Base-by-base conservation (phyloP, 2,329 filamentous ascomycete species). In the Talaromyces sp. region DNA sequence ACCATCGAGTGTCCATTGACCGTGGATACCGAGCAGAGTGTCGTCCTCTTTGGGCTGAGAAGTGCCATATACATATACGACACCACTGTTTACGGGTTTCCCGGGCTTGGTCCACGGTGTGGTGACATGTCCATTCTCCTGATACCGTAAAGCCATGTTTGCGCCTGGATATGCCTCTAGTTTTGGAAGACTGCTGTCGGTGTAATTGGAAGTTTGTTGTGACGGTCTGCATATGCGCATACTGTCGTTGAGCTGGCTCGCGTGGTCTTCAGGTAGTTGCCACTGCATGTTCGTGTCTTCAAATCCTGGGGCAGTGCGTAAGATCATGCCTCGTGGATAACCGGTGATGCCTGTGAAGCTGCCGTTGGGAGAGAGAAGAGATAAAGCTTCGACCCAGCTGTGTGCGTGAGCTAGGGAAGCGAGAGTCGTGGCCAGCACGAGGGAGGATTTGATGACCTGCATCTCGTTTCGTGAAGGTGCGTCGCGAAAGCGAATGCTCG, bases 341-440 rank as follows among this genome's bases (percentile, higher is more conserved):
- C 94, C 94, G 27, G 85, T 81, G 8, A 83, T 76, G 33, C 90
- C 90, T 22, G 88, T 81, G 74, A 93, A 92, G 39, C 87, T 87
- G 63, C 93, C 93, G 71, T 92, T 90, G 33, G 85, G 76, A 62
- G 87, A 86, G 74, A 97, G 88, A 65, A 87, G 86, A 67, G 83
- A 85, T 59, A 94, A 82, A 71, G 89, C 82, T 78, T 97, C 93
- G 57, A 94, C 84, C 93, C 93, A 97, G 19, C 88, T 90, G 78
- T 97, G 94, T 41, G 87, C 88, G 33, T 67, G 65, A 24, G 72
- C 69, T 33, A 73, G 68, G 7, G 74, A 65, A 54, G 71, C 67
- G 47, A 79, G 60, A 33, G 66, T 65, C 59, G 57, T 63, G 60
- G 43, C 54, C 41, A 62, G 37, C 65, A 63, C 43, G 62, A 62